Conservation (phyloP, 768 basidiomycete species). For the Xerocomellus chrysenteron region DNA sequence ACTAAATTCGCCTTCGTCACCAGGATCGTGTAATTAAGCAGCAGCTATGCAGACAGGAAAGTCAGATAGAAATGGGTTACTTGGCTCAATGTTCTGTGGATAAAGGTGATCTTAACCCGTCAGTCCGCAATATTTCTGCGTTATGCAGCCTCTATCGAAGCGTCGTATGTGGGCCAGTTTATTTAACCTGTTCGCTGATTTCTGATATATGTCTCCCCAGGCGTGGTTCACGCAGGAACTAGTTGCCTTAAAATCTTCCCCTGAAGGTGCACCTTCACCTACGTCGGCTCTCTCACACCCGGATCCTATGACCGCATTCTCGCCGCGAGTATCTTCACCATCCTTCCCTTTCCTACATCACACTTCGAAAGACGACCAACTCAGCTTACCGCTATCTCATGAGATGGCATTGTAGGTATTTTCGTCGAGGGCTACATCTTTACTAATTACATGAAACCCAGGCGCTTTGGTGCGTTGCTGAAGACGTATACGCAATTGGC, state of each 20-base stretch:
- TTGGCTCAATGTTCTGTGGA: constrained; percentile 53
- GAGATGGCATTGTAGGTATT: constrained; percentile 84
- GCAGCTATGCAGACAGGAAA: constrained; percentile 74
- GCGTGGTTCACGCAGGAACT: constrained; percentile 84
- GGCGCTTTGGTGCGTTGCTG: constrained; percentile 88
- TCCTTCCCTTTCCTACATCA: constrained; percentile 44
- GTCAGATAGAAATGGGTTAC: constrained; percentile 70
- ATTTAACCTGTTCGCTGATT: not conserved
- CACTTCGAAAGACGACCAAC: constrained; percentile 41
- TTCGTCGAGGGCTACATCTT: not conserved
- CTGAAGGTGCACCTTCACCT: constrained; percentile 51
- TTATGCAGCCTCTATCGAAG: constrained; percentile 83
- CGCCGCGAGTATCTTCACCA: constrained; percentile 45
- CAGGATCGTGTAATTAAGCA: constrained; percentile 46
- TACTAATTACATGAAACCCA: constrained; percentile 32
- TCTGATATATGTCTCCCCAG: constrained; percentile 38
- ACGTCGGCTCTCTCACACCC: constrained; percentile 44
- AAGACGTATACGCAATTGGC: constrained; percentile 90
- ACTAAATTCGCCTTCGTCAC: not conserved
- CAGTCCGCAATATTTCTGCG: constrained; percentile 68
- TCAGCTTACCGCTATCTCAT: constrained; percentile 74
- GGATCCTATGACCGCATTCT: constrained; percentile 46
- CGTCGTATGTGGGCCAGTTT: constrained; percentile 55
- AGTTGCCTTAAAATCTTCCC: constrained; percentile 58
- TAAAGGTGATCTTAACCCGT: constrained; percentile 66